Percentiles rank a stretch among this genome's conserved stretches.
phyloP scores from a whole-genome alignment of 352 stramenopile genomes.

The Bremia lactucae region DNA sequence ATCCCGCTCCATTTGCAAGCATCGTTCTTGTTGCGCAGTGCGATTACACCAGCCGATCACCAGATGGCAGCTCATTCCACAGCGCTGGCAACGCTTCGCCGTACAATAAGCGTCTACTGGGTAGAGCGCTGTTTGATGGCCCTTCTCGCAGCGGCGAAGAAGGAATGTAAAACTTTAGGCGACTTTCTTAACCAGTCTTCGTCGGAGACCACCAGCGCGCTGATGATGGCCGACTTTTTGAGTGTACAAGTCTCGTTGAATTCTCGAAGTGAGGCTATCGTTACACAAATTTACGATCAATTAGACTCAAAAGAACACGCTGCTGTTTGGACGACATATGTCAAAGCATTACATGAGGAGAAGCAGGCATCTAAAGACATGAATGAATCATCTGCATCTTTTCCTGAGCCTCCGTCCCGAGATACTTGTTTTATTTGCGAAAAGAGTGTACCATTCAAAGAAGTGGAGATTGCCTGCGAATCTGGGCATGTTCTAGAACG shows the following conservation, averaged over 20 bases:
- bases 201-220: slow-evolving; percentile 38
- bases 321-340: slow-evolving; percentile 25
- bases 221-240: slow-evolving; percentile 75
- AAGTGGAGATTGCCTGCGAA: slow-evolving; percentile 49
- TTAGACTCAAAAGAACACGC: slow-evolving; percentile 39
- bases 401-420: slow-evolving; percentile 27
- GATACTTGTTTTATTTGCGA: slow-evolving; percentile 67
- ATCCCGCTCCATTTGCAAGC: slow-evolving; percentile 44
- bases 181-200: slow-evolving; percentile 18
- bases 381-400: not conserved
- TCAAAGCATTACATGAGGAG: slow-evolving; percentile 18
- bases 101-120: slow-evolving; percentile 49
- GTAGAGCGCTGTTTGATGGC: slow-evolving; percentile 44
- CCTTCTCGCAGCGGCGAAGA: slow-evolving; percentile 31
- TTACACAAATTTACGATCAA: slow-evolving; percentile 53
- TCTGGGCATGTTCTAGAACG: slow-evolving; percentile 55
- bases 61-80: slow-evolving; percentile 30
- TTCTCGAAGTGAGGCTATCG: slow-evolving; percentile 21
- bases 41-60: slow-evolving; percentile 41
- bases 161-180: slow-evolving; percentile 10
- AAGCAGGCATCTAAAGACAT: not conserved
- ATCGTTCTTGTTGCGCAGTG: slow-evolving; percentile 45
- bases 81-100: slow-evolving; percentile 29
- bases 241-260: slow-evolving; percentile 45
- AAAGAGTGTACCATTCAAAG: slow-evolving; percentile 41